These are phyloP conservation scores for Claviceps pazoutovae DNA, from an alignment of 2,329 filamentous ascomycete genomes.

Conservation along the genomic window DNA sequence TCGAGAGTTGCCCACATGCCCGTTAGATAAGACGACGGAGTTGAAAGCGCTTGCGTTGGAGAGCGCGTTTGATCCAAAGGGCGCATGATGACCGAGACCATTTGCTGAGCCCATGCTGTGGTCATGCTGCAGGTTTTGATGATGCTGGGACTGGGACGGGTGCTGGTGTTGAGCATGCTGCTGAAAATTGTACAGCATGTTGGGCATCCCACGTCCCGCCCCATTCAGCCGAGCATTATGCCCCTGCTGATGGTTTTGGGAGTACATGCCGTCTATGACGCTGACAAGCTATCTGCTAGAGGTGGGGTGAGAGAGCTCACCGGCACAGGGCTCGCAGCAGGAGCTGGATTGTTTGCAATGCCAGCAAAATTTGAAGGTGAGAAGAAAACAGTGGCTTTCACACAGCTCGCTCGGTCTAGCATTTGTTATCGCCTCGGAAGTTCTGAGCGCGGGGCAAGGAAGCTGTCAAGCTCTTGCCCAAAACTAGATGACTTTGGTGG, in stretches of 20 bases:
- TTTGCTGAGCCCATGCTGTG: slow-evolving; percentile 41
- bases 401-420: slow-evolving; percentile 9
- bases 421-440: slow-evolving; percentile 12
- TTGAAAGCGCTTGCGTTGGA: slow-evolving; percentile 50
- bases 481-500: slow-evolving; percentile 10
- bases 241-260: slow-evolving; percentile 56
- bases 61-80: slow-evolving; percentile 31
- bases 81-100: slow-evolving; percentile 31
- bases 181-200: slow-evolving; percentile 57
- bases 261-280: slow-evolving; percentile 48
- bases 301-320: slow-evolving; percentile 10
- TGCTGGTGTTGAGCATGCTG: slow-evolving; percentile 47
- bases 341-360: slow-evolving; percentile 10
- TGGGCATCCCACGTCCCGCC: slow-evolving; percentile 41
- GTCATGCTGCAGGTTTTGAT: slow-evolving; percentile 45
- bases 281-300: slow-evolving; percentile 9
- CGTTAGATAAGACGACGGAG: slow-evolving; percentile 40
- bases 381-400: slow-evolving; percentile 5
- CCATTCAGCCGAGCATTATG: slow-evolving; percentile 62
- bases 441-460: not conserved
- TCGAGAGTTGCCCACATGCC: slow-evolving; percentile 34
- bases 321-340: slow-evolving; percentile 16
- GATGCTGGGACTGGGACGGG: slow-evolving; percentile 50
- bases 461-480: slow-evolving; percentile 4
- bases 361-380: slow-evolving; percentile 1